Evolutionary conservation across 768 basidiomycete species (phyloP).

Genomic region (Russula olivacea): DNA sequence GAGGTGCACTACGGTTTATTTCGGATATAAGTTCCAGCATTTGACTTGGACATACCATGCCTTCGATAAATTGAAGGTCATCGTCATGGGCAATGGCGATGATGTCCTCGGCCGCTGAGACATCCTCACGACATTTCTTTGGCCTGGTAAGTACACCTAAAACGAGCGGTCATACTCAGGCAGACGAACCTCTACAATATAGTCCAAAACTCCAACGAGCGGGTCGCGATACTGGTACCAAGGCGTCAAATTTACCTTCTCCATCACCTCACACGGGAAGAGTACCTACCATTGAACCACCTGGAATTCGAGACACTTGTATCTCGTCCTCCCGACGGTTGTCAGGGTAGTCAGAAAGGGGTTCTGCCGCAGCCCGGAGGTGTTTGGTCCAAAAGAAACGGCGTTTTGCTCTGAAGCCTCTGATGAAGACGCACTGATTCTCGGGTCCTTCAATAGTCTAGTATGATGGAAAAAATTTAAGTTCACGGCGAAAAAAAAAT

Average conservation of each 20-base stretch:
- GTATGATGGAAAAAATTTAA: not conserved
- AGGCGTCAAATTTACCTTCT: not conserved
- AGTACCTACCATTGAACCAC: not conserved
- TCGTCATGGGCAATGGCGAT: constrained; percentile 15
- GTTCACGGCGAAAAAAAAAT: not conserved
- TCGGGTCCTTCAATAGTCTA: not conserved
- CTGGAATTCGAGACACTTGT: not conserved
- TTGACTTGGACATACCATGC: not conserved
- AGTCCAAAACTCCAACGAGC: constrained; percentile 8
- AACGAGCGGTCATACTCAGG: not conserved
- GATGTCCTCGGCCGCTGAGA: not conserved
- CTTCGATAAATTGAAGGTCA: constrained; percentile 5
- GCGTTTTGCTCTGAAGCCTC: constrained; percentile 16
- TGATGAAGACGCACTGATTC: constrained; percentile 15
- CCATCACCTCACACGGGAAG: not conserved
- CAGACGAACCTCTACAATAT: constrained; percentile 10
- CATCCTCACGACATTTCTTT: constrained; percentile 7
- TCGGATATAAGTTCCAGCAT: not conserved
- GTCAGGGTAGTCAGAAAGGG: not conserved
- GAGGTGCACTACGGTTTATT: not conserved
- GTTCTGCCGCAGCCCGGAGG: constrained; percentile 1
- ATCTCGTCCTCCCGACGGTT: not conserved
- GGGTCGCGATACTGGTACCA: constrained; percentile 9
- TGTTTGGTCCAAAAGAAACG: not conserved
- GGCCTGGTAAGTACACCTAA: not conserved